Percentiles rank a stretch among this genome's conserved stretches.
These are phyloP conservation scores for Leccinum longicurvipes DNA, from an alignment of 768 basidiomycete species.

Conservation along the genomic window DNA sequence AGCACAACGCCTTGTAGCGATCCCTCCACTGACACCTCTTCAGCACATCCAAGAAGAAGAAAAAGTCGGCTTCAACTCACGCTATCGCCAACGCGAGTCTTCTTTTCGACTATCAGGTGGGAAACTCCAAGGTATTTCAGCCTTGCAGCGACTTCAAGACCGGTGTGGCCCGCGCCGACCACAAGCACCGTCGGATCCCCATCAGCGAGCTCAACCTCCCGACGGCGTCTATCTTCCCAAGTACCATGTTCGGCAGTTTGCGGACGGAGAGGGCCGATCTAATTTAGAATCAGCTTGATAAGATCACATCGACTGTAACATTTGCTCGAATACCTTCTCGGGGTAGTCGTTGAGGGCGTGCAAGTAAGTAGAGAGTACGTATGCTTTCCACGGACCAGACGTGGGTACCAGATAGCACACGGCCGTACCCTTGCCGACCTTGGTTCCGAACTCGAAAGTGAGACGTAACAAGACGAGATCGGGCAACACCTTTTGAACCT, in stretches of 20 bases:
- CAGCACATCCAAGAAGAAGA: neutral
- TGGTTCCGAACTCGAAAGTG: constrained; percentile 52
- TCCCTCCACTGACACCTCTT: constrained; percentile 42
- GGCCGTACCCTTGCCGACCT: constrained; percentile 48
- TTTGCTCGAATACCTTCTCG: constrained; percentile 35
- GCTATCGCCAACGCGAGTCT: constrained; percentile 48
- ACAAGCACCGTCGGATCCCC: constrained; percentile 56
- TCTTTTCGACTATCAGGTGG: constrained; percentile 56
- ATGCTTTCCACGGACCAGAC: constrained; percentile 53
- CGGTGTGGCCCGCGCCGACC: constrained; percentile 65
- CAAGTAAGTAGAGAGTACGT: constrained; percentile 57
- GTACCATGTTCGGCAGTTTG: constrained; percentile 45
- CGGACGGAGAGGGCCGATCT: constrained; percentile 42
- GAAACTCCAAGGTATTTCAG: constrained; percentile 56
- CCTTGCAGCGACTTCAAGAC: constrained; percentile 63
- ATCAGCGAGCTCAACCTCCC: constrained; percentile 45
- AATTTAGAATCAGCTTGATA: neutral
- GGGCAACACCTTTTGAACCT: constrained; percentile 41
- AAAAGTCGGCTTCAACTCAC: constrained; percentile 9
- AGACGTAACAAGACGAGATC: constrained; percentile 59
- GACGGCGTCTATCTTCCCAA: constrained; percentile 48
- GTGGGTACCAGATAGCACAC: constrained; percentile 52
- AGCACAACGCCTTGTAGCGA: constrained; percentile 54
- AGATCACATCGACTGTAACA: neutral
- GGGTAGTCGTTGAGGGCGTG: constrained; percentile 56